Evolutionary conservation across 768 basidiomycete species (phyloP).

Genomic region (Mycena epipterygia): DNA sequence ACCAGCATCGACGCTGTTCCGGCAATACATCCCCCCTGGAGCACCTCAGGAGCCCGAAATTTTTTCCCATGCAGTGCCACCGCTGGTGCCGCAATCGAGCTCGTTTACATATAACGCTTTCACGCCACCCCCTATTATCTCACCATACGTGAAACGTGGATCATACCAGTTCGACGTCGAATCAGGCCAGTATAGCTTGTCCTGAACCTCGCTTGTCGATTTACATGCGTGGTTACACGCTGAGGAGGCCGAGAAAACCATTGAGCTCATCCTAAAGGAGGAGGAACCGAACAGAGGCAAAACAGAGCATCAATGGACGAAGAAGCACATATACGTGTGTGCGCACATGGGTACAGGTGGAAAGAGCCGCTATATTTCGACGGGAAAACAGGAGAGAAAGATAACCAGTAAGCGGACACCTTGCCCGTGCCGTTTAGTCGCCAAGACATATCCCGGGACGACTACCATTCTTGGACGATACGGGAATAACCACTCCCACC

Average conservation of each 20-base stretch:
- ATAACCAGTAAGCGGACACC: not conserved
- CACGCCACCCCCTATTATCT: too few species aligned
- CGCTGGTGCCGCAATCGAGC: too few species aligned
- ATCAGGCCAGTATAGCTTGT: not conserved
- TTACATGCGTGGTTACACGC: not conserved
- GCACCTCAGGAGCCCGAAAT: too few species aligned
- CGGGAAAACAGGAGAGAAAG: not conserved
- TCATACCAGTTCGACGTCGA: not conserved
- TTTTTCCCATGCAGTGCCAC: too few species aligned
- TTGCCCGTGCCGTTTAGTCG: slow-evolving; percentile 9
- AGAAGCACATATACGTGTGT: slow-evolving; percentile 18
- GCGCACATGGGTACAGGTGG: slow-evolving; percentile 10
- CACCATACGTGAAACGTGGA: not conserved
- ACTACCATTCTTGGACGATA: slow-evolving; percentile 20
- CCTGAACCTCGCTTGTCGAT: not conserved
- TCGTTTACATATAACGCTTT: too few species aligned
- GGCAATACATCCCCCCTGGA: too few species aligned
- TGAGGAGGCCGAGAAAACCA: not conserved
- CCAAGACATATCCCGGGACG: slow-evolving; percentile 6
- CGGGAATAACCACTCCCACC: not conserved
- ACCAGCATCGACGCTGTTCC: too few species aligned
- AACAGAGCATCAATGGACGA: not conserved
- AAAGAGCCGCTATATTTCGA: slow-evolving; percentile 9
- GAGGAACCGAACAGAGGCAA: not conserved
- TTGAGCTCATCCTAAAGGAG: slow-evolving; percentile 13